These are phyloP conservation scores for Otatea glauca DNA, from an alignment of 176 grass and related monocot genomes.

Conservation along the genomic window DNA sequence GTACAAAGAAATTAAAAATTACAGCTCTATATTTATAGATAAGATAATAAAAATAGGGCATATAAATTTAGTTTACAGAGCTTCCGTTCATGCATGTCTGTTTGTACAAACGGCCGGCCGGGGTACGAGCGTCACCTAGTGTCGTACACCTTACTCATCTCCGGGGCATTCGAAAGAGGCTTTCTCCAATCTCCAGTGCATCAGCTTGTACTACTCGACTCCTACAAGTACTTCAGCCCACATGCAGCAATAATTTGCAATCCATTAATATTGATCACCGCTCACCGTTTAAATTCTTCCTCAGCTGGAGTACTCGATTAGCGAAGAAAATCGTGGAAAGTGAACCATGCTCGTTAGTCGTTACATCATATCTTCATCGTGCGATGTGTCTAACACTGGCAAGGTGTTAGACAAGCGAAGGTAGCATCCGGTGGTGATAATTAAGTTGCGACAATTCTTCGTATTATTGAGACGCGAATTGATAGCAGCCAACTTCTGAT, in stretches of 20 bases:
- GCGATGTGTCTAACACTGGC: background rate
- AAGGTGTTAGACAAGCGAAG: too few species aligned
- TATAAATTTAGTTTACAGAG: background rate
- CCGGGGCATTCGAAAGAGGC: background rate
- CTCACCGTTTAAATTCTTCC: background rate
- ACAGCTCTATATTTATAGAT: too few species aligned
- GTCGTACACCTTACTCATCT: background rate
- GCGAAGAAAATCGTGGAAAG: background rate
- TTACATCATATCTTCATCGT: background rate
- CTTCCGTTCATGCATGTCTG: background rate
- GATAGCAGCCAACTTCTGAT: too few species aligned
- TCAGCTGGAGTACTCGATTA: background rate
- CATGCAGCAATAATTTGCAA: background rate
- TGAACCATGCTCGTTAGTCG: background rate
- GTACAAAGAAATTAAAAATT: too few species aligned
- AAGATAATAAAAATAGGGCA: too few species aligned
- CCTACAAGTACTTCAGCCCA: background rate
- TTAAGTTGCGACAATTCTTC: background rate
- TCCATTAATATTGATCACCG: background rate
- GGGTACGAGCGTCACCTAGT: background rate
- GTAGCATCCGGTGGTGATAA: background rate
- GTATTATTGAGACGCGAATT: background rate
- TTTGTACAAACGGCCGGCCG: background rate
- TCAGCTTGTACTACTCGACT: background rate
- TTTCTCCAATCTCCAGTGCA: background rate